Evolutionary conservation across 2,329 filamentous ascomycete genomes (phyloP), one percentile per base, ranked within the genome.

Genomic region (Xylaria sp.): DNA sequence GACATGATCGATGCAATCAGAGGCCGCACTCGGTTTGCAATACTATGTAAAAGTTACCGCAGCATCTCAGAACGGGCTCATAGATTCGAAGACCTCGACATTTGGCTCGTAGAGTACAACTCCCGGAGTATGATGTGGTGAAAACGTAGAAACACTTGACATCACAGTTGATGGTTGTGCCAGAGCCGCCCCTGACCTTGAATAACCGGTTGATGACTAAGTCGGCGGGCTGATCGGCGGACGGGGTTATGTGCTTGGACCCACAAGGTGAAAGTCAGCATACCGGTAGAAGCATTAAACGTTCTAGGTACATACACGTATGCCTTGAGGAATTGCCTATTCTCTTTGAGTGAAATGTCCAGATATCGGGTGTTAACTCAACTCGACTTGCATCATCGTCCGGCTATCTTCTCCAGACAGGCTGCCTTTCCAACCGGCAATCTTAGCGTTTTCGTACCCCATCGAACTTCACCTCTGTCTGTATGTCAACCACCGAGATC

Each of bases 1-100:
- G 80, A 81, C 82, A 83, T 84, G 58, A 55, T 65, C 53, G 56
- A 55, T 62, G 55, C 44, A n/a, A 44, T 58, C 50, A 48, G 58
- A 53, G 53, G 8, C 30, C 35, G 23, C 18, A 39, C 56, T 52
- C 46, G 2, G 10, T 10, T 4, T 18, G 16, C 3, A 5, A 47
- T 55, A 49, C 19, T 54, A 48, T 46, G 39, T 53, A 42, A 46
- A 18, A 55, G 18, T 54, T 42, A 54, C 47, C 30, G 30, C 19
- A 9, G 19, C 19, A 51, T 56, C 49, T 53, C 39, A n/a, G 11
- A 44, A 30, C 18, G 18, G 50, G 35, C 34, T 54, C 37, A 53
- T n/a, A 9, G 23, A 42, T 18, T 13, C 52, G 47, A 46, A 4
- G 16, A 19, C 19, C 30, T 52, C 30, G 39, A 19, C 11, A 30